Evolutionary conservation across 257 asterid species (phyloP).

Genomic region (Echium plantagineum): DNA sequence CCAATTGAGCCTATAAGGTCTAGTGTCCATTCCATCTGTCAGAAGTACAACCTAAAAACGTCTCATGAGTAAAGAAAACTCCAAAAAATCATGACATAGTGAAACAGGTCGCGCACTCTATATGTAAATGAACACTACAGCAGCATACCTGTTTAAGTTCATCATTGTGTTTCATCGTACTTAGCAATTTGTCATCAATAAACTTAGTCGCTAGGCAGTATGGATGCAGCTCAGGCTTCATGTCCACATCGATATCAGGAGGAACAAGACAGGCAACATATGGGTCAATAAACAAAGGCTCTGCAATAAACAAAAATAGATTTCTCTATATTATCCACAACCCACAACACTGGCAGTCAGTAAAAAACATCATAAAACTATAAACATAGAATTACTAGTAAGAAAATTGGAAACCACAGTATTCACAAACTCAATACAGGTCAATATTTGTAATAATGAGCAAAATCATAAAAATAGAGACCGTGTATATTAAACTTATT

Average conservation of each 20-base stretch:
- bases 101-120: constrained; percentile 6
- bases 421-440: too few species aligned
- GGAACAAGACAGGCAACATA: constrained; percentile 63
- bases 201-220: constrained; percentile 73
- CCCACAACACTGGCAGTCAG: neutral
- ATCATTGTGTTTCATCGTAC: constrained; percentile 25
- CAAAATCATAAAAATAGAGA: too few species aligned
- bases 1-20: constrained; percentile 77
- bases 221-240: constrained; percentile 24
- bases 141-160: constrained; percentile 60
- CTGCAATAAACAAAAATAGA: constrained; percentile 26
- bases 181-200: constrained; percentile 58
- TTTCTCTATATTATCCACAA: neutral
- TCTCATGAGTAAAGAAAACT: constrained; percentile 14
- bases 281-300: constrained; percentile 67
- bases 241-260: constrained; percentile 18
- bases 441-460: too few species aligned
- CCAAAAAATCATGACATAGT: constrained; percentile 5
- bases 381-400: neutral
- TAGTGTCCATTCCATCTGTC: constrained; percentile 87
- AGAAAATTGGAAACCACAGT: neutral
- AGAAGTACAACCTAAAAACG: constrained; percentile 59
- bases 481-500: too few species aligned
- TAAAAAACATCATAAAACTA: neutral
- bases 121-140: neutral